Percentiles rank a stretch among this genome's conserved stretches.
These are phyloP conservation scores for Xylaria palmicola DNA, from an alignment of 495 filamentous ascomycete species.

Conservation along the genomic window DNA sequence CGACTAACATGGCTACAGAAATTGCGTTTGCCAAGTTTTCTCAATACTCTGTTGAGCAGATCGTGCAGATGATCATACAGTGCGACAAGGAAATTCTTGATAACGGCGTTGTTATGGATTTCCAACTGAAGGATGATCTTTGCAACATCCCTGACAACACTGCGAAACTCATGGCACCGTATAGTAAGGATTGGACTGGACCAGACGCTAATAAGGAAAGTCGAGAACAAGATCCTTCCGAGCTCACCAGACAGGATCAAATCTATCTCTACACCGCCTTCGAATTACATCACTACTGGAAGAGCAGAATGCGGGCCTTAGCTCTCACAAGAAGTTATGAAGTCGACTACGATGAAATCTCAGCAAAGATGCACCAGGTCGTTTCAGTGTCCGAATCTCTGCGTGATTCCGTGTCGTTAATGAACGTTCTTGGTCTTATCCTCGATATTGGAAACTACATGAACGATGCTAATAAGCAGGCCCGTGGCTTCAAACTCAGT, in stretches of 20 bases:
- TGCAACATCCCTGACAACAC: conserved; percentile 89
- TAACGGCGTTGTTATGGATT: conserved; percentile 95
- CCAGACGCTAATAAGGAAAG: conserved; percentile 75
- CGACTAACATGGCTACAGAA: conserved; percentile 48
- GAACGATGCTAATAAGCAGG: conserved; percentile 99
- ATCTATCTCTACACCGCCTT: conserved; percentile 91
- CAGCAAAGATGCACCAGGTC: conserved; percentile 74
- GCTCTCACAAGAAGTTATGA: conserved; percentile 83
- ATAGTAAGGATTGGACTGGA: conserved; percentile 94
- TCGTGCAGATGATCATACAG: conserved; percentile 91
- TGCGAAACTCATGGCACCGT: conserved; percentile 87
- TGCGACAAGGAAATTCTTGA: conserved; percentile 91
- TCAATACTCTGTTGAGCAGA: conserved; percentile 70
- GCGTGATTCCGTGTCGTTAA: conserved; percentile 84
- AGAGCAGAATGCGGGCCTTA: conserved; percentile 90
- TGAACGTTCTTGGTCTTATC: conserved; percentile 94
- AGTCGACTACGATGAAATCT: conserved; percentile 86
- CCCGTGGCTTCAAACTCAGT: conserved; percentile 94
- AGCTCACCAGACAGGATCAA: conserved; percentile 92
- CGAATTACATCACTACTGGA: conserved; percentile 98
- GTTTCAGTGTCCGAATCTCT: conserved; percentile 85
- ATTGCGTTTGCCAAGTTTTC: conserved; percentile 92
- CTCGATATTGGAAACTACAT: conserved; percentile 99
- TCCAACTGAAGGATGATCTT: conserved; percentile 86
- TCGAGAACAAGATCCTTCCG: conserved; percentile 81